Conservation (phyloP, 345 rosid species). For the Cochlearia excelsa region DNA sequence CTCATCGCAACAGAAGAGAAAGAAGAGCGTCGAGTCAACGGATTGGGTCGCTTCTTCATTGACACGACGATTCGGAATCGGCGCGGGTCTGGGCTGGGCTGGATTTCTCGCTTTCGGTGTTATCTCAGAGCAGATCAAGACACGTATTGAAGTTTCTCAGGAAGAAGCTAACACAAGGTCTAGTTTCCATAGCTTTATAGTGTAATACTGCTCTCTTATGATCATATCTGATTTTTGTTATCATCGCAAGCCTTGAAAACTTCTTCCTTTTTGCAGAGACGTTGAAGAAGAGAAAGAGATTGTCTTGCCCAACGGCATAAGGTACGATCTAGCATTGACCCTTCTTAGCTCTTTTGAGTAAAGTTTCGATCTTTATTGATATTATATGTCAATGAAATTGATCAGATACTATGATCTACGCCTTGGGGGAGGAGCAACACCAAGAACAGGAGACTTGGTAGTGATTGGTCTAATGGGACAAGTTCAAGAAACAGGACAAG, state of each 20-base stretch:
- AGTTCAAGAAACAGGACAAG: slow-evolving; percentile 56
- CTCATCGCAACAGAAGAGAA: slow-evolving; percentile 42
- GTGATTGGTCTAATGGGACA: slow-evolving; percentile 74
- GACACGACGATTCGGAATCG: slow-evolving; percentile 83
- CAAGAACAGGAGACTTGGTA: slow-evolving; percentile 72
- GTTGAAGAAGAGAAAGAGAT: slow-evolving; percentile 71
- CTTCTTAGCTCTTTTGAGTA: slow-evolving; percentile 16
- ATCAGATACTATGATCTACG: slow-evolving; percentile 75
- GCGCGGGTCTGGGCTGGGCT: slow-evolving; percentile 92
- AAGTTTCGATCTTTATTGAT: neutral
- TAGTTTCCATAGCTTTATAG: neutral
- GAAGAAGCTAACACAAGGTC: slow-evolving; percentile 83
- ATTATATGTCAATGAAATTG: neutral
- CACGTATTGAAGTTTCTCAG: slow-evolving; percentile 72
- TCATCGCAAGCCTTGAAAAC: neutral
- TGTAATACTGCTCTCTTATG: neutral
- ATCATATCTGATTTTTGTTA: neutral
- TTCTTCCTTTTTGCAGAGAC: slow-evolving; percentile 43
- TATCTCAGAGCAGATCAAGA: slow-evolving; percentile 81
- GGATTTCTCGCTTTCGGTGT: slow-evolving; percentile 79
- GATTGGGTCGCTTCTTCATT: slow-evolving; percentile 89
- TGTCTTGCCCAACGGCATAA: slow-evolving; percentile 72
- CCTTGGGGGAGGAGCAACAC: slow-evolving; percentile 80
- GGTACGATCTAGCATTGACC: slow-evolving; percentile 40
- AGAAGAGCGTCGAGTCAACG: slow-evolving; percentile 51